Conservation (phyloP, 2,329 filamentous ascomycete species). For the Calonectria leucothoes region DNA sequence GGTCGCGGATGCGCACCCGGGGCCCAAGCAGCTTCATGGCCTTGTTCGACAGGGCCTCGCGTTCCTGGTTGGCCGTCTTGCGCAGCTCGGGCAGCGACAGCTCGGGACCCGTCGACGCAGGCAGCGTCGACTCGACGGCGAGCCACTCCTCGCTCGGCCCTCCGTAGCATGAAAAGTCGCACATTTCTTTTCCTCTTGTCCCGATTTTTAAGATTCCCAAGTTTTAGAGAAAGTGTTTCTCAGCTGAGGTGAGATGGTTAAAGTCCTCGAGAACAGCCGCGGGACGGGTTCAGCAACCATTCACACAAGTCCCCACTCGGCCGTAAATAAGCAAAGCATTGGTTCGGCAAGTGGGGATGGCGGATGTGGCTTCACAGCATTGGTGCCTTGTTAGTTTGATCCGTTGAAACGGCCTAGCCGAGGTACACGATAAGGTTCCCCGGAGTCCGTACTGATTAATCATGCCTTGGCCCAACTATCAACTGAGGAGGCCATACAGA, state of each 20-base stretch:
- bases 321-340: neutral
- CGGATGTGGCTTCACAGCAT: neutral
- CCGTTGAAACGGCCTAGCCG: neutral
- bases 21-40: conserved; percentile 22
- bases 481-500: neutral
- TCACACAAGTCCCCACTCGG: neutral
- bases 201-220: too few species aligned
- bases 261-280: neutral
- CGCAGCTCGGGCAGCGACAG: conserved; percentile 28
- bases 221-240: too few species aligned
- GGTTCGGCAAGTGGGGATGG: neutral
- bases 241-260: neutral
- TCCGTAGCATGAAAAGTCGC: conserved; percentile 52
- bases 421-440: neutral
- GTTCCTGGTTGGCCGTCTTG: conserved; percentile 24
- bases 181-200: conserved; percentile 32
- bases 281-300: neutral
- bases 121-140: conserved; percentile 44
- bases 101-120: conserved; percentile 14
- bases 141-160: conserved; percentile 57
- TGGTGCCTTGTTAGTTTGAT: neutral
- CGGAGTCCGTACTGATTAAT: neutral
- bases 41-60: conserved; percentile 16
- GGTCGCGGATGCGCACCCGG: conserved; percentile 49
- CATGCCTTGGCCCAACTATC: neutral